phyloP scores from a whole-genome alignment of 2,329 filamentous ascomycete species.

The Botrytis aclada region DNA sequence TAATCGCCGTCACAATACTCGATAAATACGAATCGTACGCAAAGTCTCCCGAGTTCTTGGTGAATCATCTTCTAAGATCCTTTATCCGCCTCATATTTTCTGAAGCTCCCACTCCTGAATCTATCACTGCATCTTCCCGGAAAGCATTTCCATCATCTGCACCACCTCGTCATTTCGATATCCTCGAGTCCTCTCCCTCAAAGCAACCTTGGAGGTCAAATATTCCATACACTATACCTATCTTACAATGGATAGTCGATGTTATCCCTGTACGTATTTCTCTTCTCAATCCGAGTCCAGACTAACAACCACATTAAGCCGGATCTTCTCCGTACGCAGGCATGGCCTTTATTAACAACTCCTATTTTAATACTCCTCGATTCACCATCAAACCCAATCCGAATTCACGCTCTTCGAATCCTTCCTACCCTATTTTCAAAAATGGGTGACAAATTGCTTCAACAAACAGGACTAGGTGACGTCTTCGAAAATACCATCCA shows the following conservation, averaged over 20 bases:
- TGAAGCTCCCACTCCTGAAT: conserved; percentile 47
- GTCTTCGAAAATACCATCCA: conserved; percentile 68
- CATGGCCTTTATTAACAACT: conserved; percentile 69
- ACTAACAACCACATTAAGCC: neutral
- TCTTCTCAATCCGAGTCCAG: conserved; percentile 11
- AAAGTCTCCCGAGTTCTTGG: conserved; percentile 43
- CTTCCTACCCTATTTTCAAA: conserved; percentile 53
- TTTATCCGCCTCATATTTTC: conserved; percentile 68
- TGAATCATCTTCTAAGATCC: conserved; percentile 55
- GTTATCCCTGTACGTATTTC: conserved; percentile 46
- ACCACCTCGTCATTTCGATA: conserved; percentile 40
- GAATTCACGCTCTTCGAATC: conserved; percentile 49
- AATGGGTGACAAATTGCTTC: conserved; percentile 53
- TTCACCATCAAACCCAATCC: conserved; percentile 53
- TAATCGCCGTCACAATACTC: conserved; percentile 39
- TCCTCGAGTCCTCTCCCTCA: conserved; percentile 41
- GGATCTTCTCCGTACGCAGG: conserved; percentile 37
- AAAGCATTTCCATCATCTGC: conserved; percentile 48
- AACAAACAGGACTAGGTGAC: conserved; percentile 59
- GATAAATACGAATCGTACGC: conserved; percentile 27
- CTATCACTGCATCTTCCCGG: conserved; percentile 56
- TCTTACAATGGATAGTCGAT: conserved; percentile 60
- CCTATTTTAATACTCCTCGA: conserved; percentile 68
- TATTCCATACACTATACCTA: conserved; percentile 49
- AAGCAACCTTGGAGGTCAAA: conserved; percentile 62